Evolutionary conservation across 1,139 yeast species (phyloP).

Genomic region (Debaryomyces fabryi): DNA sequence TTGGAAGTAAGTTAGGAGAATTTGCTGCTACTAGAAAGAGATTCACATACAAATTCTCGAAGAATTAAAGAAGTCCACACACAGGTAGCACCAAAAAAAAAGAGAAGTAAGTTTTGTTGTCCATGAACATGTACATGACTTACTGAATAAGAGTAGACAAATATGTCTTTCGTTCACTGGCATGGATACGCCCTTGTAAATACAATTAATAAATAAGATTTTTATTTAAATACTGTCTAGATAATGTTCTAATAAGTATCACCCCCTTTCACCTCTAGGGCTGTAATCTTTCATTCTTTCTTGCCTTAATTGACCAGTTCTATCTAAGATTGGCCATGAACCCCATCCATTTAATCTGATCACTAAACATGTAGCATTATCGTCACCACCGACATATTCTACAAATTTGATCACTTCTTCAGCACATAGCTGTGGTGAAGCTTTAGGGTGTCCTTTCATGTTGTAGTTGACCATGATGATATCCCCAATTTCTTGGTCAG

Average conservation of each 20-base stretch:
- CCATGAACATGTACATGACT: neutral
- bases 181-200: constrained; percentile 6
- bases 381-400: constrained; percentile 89
- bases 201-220: neutral
- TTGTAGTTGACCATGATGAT: constrained; percentile 73
- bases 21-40: constrained; percentile 92
- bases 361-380: constrained; percentile 89
- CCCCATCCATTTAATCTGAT: constrained; percentile 91
- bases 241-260: neutral
- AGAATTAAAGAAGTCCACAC: constrained; percentile 39
- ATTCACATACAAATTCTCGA: constrained; percentile 77
- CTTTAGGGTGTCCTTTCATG: constrained; percentile 64
- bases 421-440: constrained; percentile 86
- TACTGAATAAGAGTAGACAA: neutral
- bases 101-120: neutral
- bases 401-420: constrained; percentile 82
- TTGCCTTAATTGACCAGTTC: constrained; percentile 82
- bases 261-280: constrained; percentile 29
- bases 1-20: constrained; percentile 94
- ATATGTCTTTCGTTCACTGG: neutral
- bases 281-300: constrained; percentile 59
- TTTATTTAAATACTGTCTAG: constrained; percentile 5
- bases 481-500: constrained; percentile 93
- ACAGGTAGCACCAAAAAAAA: neutral
- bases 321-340: constrained; percentile 78